Evolutionary conservation across 2,329 filamentous ascomycete species (phyloP).

Genomic region (Penicillium crustosum): DNA sequence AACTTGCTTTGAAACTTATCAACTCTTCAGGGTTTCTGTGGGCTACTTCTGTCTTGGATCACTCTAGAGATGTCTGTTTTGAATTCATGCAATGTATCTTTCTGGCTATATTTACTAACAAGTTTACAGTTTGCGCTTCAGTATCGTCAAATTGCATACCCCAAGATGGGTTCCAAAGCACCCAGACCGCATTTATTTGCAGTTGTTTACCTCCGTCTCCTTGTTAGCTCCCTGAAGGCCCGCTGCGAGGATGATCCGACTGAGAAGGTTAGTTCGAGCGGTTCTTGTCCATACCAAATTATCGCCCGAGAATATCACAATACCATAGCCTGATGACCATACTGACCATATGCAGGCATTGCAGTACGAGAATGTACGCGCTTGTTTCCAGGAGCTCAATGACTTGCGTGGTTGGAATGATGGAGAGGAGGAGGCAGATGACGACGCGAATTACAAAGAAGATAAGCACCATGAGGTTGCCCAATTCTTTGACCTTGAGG

Average conservation of each 20-base stretch:
- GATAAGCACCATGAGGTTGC: background rate
- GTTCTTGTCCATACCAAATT: background rate
- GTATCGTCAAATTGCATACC: conserved; percentile 1
- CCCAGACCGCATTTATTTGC: conserved; percentile 2
- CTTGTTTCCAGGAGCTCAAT: background rate
- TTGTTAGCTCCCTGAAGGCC: background rate
- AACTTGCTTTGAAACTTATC: background rate
- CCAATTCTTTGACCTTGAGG: conserved; percentile 5
- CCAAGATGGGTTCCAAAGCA: background rate
- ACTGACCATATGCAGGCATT: background rate
- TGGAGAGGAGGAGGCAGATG: background rate
- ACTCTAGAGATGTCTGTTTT: conserved; percentile 3
- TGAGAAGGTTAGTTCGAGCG: background rate
- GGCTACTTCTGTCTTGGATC: background rate
- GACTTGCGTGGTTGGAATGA: conserved; percentile 2
- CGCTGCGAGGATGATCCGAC: background rate
- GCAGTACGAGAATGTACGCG: background rate
- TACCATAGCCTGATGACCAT: background rate
- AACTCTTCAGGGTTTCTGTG: background rate
- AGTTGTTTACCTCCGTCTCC: background rate
- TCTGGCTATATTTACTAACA: background rate
- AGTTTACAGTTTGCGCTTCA: background rate
- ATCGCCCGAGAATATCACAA: too few relatives aligned
- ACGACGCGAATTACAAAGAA: background rate
- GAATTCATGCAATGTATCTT: background rate